Evolutionary conservation across 495 filamentous ascomycete genomes (phyloP).

Genomic region (Penicillium canescens): DNA sequence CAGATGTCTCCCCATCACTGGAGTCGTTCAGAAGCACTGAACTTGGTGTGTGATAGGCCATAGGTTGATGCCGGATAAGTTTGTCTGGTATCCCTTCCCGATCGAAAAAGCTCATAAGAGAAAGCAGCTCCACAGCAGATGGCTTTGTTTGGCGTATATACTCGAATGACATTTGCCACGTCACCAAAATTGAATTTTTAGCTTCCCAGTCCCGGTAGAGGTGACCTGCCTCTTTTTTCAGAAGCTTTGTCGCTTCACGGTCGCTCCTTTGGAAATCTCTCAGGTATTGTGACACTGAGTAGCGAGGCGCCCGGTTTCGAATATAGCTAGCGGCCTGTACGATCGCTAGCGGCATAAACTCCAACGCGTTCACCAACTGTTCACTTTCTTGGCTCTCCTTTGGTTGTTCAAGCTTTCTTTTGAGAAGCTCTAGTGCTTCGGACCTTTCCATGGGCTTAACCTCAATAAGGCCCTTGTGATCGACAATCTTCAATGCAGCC

Average conservation of each 20-base stretch:
- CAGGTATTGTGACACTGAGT: slow-evolving; percentile 34
- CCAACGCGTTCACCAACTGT: slow-evolving; percentile 39
- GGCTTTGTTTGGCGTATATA: slow-evolving; percentile 15
- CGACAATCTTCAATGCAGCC: slow-evolving; percentile 22
- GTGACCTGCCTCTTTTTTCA: slow-evolving; percentile 6
- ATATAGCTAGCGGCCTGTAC: slow-evolving; percentile 51
- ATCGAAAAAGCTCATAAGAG: slow-evolving; percentile 31
- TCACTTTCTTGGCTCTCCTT: slow-evolving; percentile 12
- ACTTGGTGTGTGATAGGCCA: too few relatives aligned
- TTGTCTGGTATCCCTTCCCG: slow-evolving; percentile 12
- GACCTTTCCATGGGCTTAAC: slow-evolving; percentile 34
- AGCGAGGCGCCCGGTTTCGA: slow-evolving; percentile 18
- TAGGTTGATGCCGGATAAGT: too few relatives aligned
- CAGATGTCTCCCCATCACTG: too few relatives aligned
- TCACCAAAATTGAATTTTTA: slow-evolving; percentile 24
- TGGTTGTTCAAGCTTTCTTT: slow-evolving; percentile 33
- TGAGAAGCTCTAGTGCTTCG: slow-evolving; percentile 37
- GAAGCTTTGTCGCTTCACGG: slow-evolving; percentile 5
- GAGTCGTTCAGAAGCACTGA: too few relatives aligned
- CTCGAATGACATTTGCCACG: slow-evolving; percentile 37
- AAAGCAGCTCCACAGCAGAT: slow-evolving; percentile 22
- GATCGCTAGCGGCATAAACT: too few relatives aligned
- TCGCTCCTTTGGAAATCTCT: slow-evolving; percentile 26
- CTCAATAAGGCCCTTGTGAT: slow-evolving; percentile 34
- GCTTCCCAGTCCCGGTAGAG: slow-evolving; percentile 19